A percentile compares a stretch with the other conserved stretches of the same genome.
Evolutionary conservation across 805 yeast genomes (phyloP).

Genomic region (Pichia gijzeniarum): DNA sequence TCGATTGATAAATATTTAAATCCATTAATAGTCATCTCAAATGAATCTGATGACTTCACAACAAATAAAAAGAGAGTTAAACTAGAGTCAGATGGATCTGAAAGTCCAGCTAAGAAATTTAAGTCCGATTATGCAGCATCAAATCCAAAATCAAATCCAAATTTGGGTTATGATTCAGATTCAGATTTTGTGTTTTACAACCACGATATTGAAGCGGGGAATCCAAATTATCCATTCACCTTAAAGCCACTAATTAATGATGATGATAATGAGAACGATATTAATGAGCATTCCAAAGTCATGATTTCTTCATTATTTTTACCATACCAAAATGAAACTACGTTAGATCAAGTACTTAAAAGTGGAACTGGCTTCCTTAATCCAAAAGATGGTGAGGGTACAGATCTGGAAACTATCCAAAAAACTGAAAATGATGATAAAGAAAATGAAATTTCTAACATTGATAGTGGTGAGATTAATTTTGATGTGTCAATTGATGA

Average conservation of each 20-base stretch:
- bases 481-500: constrained; percentile 88
- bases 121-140: background rate
- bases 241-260: constrained; percentile 37
- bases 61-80: constrained; percentile 5
- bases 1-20: background rate
- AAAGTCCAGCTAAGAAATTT: constrained; percentile 28
- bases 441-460: background rate
- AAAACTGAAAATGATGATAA: background rate
- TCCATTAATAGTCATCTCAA: background rate
- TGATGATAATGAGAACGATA: constrained; percentile 10
- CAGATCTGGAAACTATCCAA: background rate
- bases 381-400: constrained; percentile 16
- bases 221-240: constrained; percentile 43
- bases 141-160: background rate
- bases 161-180: too few species aligned
- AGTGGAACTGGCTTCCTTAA: background rate
- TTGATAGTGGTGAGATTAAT: constrained; percentile 32
- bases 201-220: constrained; percentile 33
- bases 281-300: constrained; percentile 28
- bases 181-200: constrained; percentile 16
- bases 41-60: background rate
- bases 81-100: background rate
- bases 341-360: constrained; percentile 13
- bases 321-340: constrained; percentile 32
- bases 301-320: constrained; percentile 47